Conservation (phyloP, 768 basidiomycete species). For the Phanerodontia chrysosporium region DNA sequence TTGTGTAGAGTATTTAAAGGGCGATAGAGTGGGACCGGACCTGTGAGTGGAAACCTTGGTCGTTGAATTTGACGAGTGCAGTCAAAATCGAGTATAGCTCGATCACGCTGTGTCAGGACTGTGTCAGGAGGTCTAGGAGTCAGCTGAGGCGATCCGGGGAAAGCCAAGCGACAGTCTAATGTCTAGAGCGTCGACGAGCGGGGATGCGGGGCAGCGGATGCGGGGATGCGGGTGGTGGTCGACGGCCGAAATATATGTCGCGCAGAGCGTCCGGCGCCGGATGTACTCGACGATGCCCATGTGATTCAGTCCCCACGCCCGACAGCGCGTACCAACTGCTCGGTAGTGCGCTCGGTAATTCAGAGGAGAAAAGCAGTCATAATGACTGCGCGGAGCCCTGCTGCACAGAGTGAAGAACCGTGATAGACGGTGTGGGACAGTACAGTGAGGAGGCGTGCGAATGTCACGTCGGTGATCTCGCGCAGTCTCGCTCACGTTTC, state of each 20-base stretch:
- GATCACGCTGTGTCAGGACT: not conserved
- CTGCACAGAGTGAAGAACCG: not conserved
- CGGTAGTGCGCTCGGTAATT: not conserved
- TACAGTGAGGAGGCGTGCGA: not conserved
- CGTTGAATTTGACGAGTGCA: conserved; percentile 5
- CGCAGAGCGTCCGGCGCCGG: not conserved
- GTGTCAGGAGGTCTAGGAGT: not conserved
- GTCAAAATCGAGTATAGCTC: conserved; percentile 12
- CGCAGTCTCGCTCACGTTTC: not conserved
- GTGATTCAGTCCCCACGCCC: not conserved
- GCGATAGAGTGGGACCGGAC: conserved; percentile 11
- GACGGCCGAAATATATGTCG: not conserved
- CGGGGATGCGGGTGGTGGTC: not conserved
- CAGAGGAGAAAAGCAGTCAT: not conserved
- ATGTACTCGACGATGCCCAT: not conserved
- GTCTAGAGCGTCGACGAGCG: not conserved
- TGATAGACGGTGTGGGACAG: not conserved
- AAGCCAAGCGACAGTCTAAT: not conserved
- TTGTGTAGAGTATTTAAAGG: conserved; percentile 5
- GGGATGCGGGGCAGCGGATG: not conserved
- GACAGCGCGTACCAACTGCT: not conserved
- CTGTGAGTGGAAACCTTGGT: not conserved
- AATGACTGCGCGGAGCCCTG: not conserved
- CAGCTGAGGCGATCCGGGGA: not conserved
- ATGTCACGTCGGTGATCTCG: not conserved